Base-by-base conservation (phyloP, 352 stramenopile genomes). In the Phytophthora agathidicida region DNA sequence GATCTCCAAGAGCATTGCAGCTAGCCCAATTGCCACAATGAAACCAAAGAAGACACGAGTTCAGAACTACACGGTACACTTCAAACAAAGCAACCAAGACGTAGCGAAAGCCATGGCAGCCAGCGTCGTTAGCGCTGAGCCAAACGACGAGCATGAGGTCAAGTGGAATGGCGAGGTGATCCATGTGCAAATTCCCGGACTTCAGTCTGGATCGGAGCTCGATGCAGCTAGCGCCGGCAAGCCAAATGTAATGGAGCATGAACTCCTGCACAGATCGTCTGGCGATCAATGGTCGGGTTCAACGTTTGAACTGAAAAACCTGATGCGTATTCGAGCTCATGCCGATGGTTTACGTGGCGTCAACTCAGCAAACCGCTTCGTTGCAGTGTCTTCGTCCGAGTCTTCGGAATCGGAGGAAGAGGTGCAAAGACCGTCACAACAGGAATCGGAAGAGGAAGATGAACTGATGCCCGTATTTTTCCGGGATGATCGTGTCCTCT, bases 341-440 rank as follows among this genome's bases (percentile, higher is more conserved):
- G 61, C 60, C 10, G 80, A 89, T 49, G 77, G 77, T 8, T 80
- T 85, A 24, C 80, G 80, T 11, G 51, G 58, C 20, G 73, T 89
- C 22, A 89, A 89, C 48, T 44, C 47, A 1, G 71, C 37, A 7
- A 83, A 71, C 31, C 66, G 49, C 5, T 89, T 89, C 45, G 54
- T 77, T 7, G 38, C 60, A 1, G 36, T 87, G 23, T 76, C 75
- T 14, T 82, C 65, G 0, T 80, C 71, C 1, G 62, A 71, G 44
- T 71, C 62, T 23, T 66, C 63, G 8, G 49, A 68, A 1, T 63
- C 43, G 10, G 63, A 71, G 14, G 24, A 56, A 63, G 70, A 71
- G 0, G 73, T 57, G 14, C 59, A 48, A 35, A 52, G 16, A 16
- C 47, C 59, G 2, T 36, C 42, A 48, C 44, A 67, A 9, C 44